phyloP scores from a whole-genome alignment of 148 eudicot species.

The Suaeda aralocaspica region DNA sequence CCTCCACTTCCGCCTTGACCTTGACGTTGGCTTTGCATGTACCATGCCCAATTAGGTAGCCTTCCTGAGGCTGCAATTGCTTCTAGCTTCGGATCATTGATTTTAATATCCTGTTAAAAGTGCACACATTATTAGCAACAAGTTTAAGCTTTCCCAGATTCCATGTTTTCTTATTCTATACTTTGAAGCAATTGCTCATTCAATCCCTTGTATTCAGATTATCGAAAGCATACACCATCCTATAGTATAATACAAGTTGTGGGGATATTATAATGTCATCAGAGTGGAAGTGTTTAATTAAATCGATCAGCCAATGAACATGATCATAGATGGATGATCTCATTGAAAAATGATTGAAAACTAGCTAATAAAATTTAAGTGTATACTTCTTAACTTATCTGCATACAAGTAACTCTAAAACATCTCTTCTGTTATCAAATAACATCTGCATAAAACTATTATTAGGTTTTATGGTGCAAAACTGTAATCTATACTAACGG shows the following conservation, averaged over 20 bases:
- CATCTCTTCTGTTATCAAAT: no score
- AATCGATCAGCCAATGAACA: not conserved
- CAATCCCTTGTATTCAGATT: not conserved
- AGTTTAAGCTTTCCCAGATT: not conserved
- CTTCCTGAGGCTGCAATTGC: conserved; percentile 20
- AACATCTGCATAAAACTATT: not conserved
- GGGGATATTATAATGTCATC: not conserved
- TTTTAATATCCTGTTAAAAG: conserved; percentile 26
- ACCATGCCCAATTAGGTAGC: conserved; percentile 29
- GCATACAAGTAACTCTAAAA: no score
- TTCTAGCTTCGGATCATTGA: conserved; percentile 17
- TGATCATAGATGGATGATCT: not conserved
- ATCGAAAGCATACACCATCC: not conserved
- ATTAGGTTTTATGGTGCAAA: not conserved
- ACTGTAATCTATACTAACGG: no score
- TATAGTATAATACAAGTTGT: not conserved
- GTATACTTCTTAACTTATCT: no score
- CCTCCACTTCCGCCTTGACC: conserved; percentile 27
- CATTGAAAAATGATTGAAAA: not conserved
- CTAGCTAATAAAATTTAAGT: not conserved
- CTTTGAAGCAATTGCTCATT: not conserved
- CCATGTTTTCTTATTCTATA: not conserved
- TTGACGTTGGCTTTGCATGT: conserved; percentile 22
- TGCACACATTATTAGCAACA: not conserved
- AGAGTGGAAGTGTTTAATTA: conserved; percentile 1